A percentile compares a stretch with the other conserved stretches of the same genome.
Conservation (phyloP, 73 alveolate genomes). For the Tetrahymena elliotti region DNA sequence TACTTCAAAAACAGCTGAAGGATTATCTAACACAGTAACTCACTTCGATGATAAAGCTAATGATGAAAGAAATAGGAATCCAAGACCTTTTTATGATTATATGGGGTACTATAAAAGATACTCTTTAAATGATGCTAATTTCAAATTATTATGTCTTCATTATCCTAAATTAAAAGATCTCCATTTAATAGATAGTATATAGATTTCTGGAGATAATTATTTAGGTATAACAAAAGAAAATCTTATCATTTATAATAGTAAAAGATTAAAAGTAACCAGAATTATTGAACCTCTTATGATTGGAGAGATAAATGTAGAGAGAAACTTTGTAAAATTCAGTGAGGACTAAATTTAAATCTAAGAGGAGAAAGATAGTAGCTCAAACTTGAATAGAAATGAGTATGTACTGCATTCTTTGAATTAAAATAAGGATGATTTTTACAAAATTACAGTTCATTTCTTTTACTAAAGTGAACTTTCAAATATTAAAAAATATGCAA, state of each 20-base stretch:
- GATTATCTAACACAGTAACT: slow-evolving; percentile 77
- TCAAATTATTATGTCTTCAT: not conserved
- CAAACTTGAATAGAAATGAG: not conserved
- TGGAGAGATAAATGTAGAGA: not conserved
- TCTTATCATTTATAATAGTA: not conserved
- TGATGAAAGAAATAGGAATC: slow-evolving; percentile 79
- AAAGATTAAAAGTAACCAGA: not conserved
- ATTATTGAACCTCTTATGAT: not conserved
- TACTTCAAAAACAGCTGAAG: slow-evolving; percentile 87
- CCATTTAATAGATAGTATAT: not conserved
- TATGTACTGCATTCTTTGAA: not conserved
- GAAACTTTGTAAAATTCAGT: not conserved
- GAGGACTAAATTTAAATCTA: not conserved
- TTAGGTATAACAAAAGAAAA: not conserved
- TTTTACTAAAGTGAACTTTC: not conserved
- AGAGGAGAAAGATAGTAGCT: not conserved
- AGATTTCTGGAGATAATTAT: not conserved
- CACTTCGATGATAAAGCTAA: slow-evolving; percentile 54
- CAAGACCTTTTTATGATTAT: slow-evolving; percentile 79
- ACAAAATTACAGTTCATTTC: not conserved
- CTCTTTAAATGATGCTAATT: not conserved
- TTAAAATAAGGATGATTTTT: not conserved
- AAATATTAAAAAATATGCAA: not conserved
- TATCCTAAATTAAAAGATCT: not conserved
- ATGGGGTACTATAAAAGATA: slow-evolving; percentile 10